These are phyloP conservation scores for Astragalus membranaceus DNA, from an alignment of 306 rosid species.

Conservation along the genomic window DNA sequence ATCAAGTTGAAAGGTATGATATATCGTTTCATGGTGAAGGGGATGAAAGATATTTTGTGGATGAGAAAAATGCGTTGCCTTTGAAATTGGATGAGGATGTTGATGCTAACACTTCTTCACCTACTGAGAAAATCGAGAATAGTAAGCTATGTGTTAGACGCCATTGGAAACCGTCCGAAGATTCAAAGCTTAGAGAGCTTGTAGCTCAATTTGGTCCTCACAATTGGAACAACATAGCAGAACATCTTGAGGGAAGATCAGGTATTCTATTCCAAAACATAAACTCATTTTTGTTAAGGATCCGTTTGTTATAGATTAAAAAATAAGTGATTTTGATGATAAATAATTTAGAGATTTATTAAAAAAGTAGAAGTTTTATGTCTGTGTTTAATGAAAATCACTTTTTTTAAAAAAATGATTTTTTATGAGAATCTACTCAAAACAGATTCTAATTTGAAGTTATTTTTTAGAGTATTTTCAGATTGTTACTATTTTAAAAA, in stretches of 20 bases:
- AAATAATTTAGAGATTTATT: no score
- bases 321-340: no score
- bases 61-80: no score
- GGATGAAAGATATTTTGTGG: neutral
- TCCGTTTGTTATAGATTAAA: no score
- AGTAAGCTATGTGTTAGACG: conserved; percentile 64
- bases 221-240: conserved; percentile 79
- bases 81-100: no score
- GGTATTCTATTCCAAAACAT: conserved; percentile 30
- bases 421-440: no score
- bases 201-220: conserved; percentile 76
- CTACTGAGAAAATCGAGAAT: conserved; percentile 15
- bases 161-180: conserved; percentile 93
- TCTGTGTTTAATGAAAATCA: no score
- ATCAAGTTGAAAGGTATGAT: conserved; percentile 2
- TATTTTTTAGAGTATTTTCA: no score
- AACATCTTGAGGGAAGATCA: conserved; percentile 68
- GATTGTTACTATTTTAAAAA: no score
- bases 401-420: no score
- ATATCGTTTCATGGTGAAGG: conserved; percentile 17
- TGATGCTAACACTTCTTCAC: neutral
- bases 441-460: no score
- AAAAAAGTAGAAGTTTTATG: no score
- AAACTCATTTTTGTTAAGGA: neutral
- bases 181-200: conserved; percentile 65